Evolutionary conservation across 2,329 filamentous ascomycete species (phyloP), one percentile per base, ranked within the genome.

Genomic region (Xylaria digitata): DNA sequence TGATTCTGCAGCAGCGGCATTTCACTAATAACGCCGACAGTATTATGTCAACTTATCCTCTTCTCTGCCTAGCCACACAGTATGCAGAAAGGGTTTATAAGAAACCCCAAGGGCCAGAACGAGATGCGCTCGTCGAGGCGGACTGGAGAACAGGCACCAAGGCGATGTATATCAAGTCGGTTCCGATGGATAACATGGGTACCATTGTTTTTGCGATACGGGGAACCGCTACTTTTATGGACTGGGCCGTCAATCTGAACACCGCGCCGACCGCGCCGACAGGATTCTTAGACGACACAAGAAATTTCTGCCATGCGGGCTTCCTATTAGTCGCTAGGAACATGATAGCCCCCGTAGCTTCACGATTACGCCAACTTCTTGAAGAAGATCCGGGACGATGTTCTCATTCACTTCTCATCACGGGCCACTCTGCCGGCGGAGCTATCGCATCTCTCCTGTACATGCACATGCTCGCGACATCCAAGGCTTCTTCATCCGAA

Each of bases 191-290:
- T 74, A 85, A 92, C 73, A 89, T 90, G 81, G 88, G 92, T 75
- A 90, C 90, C 19, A 90, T 97, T 62, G 90, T 96, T 11, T 92
- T 97, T 74, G 92, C 93, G 15, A 92, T 97, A 68, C 88, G 93
- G 21, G 93, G 93, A 21, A 93, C 90, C 0, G 88, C 92, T 26
- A 91, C 88, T 6, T 92, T 96, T 72, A 89, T 92, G 82, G 93
- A 97, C 79, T 97, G 93, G 93, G 87, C 91, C 1, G 91, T 96
- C 52, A 96, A 97, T 77, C 85, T 96, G 61, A 88, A 92, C 56
- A 87, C 87, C 1, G 87, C 86, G 0, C 92, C 92, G 0, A 83
- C 86, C 0, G 83, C 88, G 1, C 92, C 93, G 0, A 76, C 75
- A 0, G 87, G 86, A 1, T 96, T 96, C 75, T 83, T 97, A 30